Conservation (phyloP, 179 eudicot species). For the Heliamphora pulchella region DNA sequence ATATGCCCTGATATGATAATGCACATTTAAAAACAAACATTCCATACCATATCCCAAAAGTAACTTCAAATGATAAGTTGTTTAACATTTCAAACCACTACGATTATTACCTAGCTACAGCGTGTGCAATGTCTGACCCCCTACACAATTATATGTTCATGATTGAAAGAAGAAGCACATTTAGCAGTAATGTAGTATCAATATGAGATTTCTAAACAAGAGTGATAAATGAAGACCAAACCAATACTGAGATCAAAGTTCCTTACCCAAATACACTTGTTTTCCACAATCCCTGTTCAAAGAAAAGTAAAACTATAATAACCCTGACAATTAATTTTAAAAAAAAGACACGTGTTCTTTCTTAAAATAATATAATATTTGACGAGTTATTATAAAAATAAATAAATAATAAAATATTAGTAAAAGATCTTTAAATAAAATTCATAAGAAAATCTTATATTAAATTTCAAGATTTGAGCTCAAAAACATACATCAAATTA, state of each 20-base stretch:
- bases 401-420: too few relatives aligned
- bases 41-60: background rate
- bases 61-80: background rate
- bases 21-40: background rate
- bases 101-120: slow-evolving; percentile 58
- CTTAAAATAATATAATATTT: too few relatives aligned
- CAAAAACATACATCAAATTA: too few relatives aligned
- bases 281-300: slow-evolving; percentile 35
- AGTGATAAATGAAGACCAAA: background rate
- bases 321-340: too few relatives aligned
- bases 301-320: background rate
- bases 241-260: background rate
- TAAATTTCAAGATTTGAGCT: too few relatives aligned
- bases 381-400: too few relatives aligned
- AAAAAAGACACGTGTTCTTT: too few relatives aligned
- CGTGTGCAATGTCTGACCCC: slow-evolving; percentile 74
- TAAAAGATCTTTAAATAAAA: too few relatives aligned
- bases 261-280: slow-evolving; percentile 38
- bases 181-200: background rate
- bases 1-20: slow-evolving; percentile 38
- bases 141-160: slow-evolving; percentile 19
- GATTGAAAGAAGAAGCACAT: background rate
- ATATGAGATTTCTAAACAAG: background rate
- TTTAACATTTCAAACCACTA: background rate
- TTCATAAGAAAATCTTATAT: too few relatives aligned